Base-by-base conservation (phyloP, 257 asterid genomes). In the Nicotiana obtusifolia region DNA sequence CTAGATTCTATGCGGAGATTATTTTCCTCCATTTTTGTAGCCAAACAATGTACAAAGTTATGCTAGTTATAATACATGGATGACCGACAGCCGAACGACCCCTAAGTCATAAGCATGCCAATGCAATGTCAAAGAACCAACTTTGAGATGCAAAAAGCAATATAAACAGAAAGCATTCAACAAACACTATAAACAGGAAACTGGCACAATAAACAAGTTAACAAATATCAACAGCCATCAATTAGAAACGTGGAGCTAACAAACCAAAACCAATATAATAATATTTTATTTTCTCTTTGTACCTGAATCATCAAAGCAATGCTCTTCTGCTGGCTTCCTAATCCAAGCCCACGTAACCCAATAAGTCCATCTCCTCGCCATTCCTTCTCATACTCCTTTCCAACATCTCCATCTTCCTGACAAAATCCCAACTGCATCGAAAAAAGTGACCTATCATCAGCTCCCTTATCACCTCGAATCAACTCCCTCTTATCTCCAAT, bases 321-420 rank as follows among this genome's bases (percentile, higher is more conserved):
- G 44, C 81, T 79, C 65, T 79, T 83, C 44, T 79, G 86, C 76
- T 73, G 71, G 83, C n/a, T 79, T 53, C 86, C 83, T 54, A 76
- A 75, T 41, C 79, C 82, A n/a, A 84, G 52, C 28, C 86, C 86
- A 14, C 84, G 82, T 47, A 84, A 73, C 16, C 86, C 86, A 71
- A 84, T 84, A 14, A 84, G 81, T 61, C 86, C 84, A 84, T 73
- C 77, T 7, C 81, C 65, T 2, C 86, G 71, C 84, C 86, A 84
- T 44, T 80, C 86, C 30, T 75, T 73, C n/a, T 52, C 62, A n/a
- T 71, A 26, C 22, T 78, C 86, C 78, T 2, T 66, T 60, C 44
- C 83, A 83, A 19, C 65, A 9, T 68, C 83, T 83, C 59, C 80
- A 62, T 66, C 47, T 56, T 83, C 71, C 20, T 37, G 37, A 83